Evolutionary conservation across 1,284 basidiomycete species (phyloP).

Genomic region (Ustilago loliicola): DNA sequence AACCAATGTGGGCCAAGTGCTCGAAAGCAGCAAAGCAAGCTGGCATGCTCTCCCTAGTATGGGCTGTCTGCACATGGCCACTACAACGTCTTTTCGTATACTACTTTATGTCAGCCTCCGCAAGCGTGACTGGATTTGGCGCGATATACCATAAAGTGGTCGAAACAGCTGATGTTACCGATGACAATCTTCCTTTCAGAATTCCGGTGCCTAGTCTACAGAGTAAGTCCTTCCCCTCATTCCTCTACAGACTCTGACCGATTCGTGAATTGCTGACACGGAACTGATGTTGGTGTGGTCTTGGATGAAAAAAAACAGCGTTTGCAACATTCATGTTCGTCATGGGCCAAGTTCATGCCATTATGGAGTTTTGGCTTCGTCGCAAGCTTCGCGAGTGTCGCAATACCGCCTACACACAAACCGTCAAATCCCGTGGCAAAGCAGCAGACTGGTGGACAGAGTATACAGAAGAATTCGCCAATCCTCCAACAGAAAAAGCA

Average conservation of each 20-base stretch:
- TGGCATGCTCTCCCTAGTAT: constrained; percentile 38
- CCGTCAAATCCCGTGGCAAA: constrained; percentile 65
- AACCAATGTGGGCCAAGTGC: constrained; percentile 67
- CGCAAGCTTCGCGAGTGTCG: constrained; percentile 56
- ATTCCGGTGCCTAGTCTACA: constrained; percentile 56
- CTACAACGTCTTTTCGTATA: constrained; percentile 61
- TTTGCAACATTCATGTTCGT: constrained; percentile 68
- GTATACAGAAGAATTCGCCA: constrained; percentile 65
- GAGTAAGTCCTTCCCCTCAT: constrained; percentile 3
- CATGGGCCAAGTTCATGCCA: constrained; percentile 61
- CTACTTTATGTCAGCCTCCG: constrained; percentile 62
- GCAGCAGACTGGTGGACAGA: constrained; percentile 66
- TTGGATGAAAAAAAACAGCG: no score
- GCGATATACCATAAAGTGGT: constrained; percentile 41
- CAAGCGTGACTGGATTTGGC: constrained; percentile 49
- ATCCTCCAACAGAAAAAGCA: constrained; percentile 62
- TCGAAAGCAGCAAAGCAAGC: constrained; percentile 55
- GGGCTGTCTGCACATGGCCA: constrained; percentile 63
- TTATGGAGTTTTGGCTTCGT: constrained; percentile 66
- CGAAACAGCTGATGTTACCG: constrained; percentile 45
- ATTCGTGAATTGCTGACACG: not conserved
- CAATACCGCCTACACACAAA: constrained; percentile 60
- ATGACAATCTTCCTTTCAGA: constrained; percentile 38
- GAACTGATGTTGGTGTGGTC: not conserved
- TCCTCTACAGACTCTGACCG: not conserved